Conservation (phyloP, 2,329 filamentous ascomycete genomes). For the Zymoseptoria crescenta region DNA sequence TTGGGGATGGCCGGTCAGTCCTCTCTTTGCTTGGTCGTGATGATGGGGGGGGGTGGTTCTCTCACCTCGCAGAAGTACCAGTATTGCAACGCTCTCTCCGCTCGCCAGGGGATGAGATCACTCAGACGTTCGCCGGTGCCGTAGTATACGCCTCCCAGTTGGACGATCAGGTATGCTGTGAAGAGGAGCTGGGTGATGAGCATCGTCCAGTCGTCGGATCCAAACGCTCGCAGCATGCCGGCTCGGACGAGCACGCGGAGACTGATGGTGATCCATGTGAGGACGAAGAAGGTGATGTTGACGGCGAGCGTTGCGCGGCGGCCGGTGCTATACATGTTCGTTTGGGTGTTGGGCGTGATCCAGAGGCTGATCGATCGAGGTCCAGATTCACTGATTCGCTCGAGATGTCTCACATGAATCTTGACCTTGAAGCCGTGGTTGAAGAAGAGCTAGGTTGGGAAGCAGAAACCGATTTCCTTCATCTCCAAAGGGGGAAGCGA, state of each 20-base stretch:
- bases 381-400: too few relatives aligned
- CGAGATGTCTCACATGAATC: not conserved
- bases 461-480: not conserved
- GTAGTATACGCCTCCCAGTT: conserved; percentile 33
- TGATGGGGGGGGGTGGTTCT: too few relatives aligned
- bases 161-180: conserved; percentile 34
- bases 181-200: conserved; percentile 32
- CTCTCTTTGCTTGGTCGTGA: too few relatives aligned
- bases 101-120: conserved; percentile 23
- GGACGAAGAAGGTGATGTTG: conserved; percentile 30
- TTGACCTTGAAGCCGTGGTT: not conserved
- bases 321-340: conserved; percentile 1
- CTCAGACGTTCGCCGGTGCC: conserved; percentile 34
- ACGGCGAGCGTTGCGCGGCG: conserved; percentile 11
- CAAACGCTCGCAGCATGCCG: conserved; percentile 32
- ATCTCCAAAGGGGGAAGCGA: not conserved
- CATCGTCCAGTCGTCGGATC: conserved; percentile 37
- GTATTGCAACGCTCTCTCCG: conserved; percentile 27
- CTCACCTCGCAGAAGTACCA: conserved; percentile 48
- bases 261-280: conserved; percentile 32
- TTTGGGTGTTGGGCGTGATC: not conserved
- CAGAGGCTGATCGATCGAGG: not conserved
- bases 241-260: conserved; percentile 34
- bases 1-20: too few relatives aligned
- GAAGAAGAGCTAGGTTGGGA: not conserved